Base-by-base conservation (phyloP, 2,329 filamentous ascomycete species). In the Hypoxylon sp. region DNA sequence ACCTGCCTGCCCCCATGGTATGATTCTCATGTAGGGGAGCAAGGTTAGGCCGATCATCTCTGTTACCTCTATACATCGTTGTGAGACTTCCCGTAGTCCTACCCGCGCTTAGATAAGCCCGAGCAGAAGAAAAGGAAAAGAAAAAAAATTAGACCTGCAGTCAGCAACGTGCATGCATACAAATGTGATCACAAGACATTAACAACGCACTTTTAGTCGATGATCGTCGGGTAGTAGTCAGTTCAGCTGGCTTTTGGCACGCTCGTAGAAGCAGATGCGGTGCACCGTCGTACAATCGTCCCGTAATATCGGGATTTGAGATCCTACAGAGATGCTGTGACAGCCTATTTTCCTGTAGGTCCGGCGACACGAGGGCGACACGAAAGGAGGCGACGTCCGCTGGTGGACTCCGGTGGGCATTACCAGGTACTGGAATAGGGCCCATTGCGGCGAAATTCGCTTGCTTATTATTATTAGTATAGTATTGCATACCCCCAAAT, bases 91-190 rank as follows among this genome's bases (percentile, higher is more conserved):
- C 49, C 50, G 51, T 53, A 50, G 23, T 19, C 48, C 51, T 58
- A 38, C 32, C 49, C 21, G 23, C 49, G 68, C 68, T 70, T 70
- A 70, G 61, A 56, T 70, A 70, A 70, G 65, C 65, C 50, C 61
- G 38, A 63, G 28, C 4, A 11, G 17, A 34, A 14, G 34, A 30
- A n/a, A 14, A 25, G 13, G 34, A 25, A 11, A n/a, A 5, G 25
- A 41, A 19, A 17, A 53, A 48, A 38, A 14, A 38, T 59, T 38
- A 60, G 19, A 36, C 59, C 57, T 70, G 68, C 65, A 60, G 68
- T 70, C 65, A 70, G 68, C 65, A 65, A 60, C 58, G 65, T 70
- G 65, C 68, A 67, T 70, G 68, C 68, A 70, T 70, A 70, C 50
- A 60, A 28, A 57, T 53, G 59, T 61, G 68, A 63, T 70, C 68